phyloP scores from a whole-genome alignment of 73 alveolate genomes.

The Urostyla sp. region DNA sequence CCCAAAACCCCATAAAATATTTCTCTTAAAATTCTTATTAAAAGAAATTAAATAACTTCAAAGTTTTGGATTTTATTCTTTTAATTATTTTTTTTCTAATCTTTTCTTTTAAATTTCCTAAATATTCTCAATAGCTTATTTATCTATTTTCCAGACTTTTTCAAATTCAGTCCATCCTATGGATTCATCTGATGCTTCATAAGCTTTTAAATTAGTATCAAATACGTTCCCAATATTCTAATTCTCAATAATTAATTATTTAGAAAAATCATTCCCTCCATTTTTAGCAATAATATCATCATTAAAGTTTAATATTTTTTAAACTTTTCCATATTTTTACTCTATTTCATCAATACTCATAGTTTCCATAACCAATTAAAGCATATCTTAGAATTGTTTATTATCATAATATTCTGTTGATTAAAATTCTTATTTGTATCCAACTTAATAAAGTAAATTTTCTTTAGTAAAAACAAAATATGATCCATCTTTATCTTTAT shows the following conservation, averaged over 20 bases:
- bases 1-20: too few species aligned
- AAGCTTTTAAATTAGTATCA: not conserved
- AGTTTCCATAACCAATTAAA: not conserved
- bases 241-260: not conserved
- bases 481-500: constrained; percentile 30
- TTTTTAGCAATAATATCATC: not conserved
- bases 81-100: too few species aligned
- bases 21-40: too few species aligned
- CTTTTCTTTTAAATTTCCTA: too few species aligned
- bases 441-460: not conserved
- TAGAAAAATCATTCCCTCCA: not conserved
- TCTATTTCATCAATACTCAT: not conserved
- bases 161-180: not conserved
- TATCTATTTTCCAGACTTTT: too few species aligned
- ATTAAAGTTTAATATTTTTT: too few species aligned
- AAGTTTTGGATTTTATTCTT: too few species aligned
- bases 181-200: not conserved
- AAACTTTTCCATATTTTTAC: not conserved
- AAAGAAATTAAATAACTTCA: too few species aligned
- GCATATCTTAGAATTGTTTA: not conserved
- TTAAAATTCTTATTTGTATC: not conserved
- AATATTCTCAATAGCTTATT: too few species aligned
- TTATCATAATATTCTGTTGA: not conserved
- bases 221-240: not conserved
- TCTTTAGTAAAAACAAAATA: not conserved